Base-by-base conservation (phyloP, 352 stramenopile species). In the Saprolegnia diclina region DNA sequence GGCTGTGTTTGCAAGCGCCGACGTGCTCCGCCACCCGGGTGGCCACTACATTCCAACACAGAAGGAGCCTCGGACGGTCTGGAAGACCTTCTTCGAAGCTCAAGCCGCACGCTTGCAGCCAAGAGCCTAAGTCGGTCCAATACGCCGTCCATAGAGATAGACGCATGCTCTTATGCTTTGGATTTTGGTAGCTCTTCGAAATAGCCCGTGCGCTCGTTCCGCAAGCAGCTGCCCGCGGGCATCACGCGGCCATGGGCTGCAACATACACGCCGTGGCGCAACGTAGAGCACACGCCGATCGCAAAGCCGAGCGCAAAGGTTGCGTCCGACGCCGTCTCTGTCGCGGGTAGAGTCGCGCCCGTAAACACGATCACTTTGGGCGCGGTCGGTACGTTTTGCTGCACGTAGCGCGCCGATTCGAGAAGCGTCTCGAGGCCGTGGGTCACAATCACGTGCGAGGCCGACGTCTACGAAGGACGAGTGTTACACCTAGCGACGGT, bases 11-110 rank as follows among this genome's bases (percentile, higher is more conserved):
- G 73, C 79, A 4, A 71, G 88, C 14, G 74, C 87, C 0, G 76
- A 69, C 13, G 52, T 94, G 19, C 74, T 90, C 56, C 65, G 85
- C 29, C 87, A 95, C 61, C 11, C 79, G 1, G 85, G 87, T 22
- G 87, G 87, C 0, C 87, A 95, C 67, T 95, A 95, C 73, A 91
- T 95, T 56, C 85, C 87, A 7, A 88, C 87, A 9, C 90, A 91
- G 72, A 93, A 94, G 68, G 85, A 90, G 22, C 75, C 81, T 13
- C 63, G 63, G 7, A 61, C 37, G 22, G 46, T 40, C 11, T 69
- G 63, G 63, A 69, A 69, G 32, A 18, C 48, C 2, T 69, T 69
- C 38, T 62, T 69, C 10, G 63, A 56, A 35, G n/a, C 26, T 5
- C 62, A 68, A 61, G 42, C 62, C 19, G 44, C 59, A 42, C 59